Base-by-base conservation (phyloP, 106 monocot species). In the Phalaenopsis equestris region DNA sequence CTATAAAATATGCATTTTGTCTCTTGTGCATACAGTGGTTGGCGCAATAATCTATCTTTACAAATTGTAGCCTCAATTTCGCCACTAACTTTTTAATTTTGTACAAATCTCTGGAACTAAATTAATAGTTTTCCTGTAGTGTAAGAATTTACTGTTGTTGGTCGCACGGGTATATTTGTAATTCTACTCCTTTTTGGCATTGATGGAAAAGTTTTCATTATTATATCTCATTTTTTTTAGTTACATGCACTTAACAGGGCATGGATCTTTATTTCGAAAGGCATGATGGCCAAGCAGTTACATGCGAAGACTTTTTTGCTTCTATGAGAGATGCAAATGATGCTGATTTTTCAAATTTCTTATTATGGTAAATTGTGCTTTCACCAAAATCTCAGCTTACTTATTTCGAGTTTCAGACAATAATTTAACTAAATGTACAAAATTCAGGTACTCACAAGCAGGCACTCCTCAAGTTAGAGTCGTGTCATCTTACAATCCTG, bases 211-310 rank as follows among this genome's bases (percentile, higher is more conserved):
- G 12, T 52, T 52, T 52, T 52, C 52, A 52, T 52, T 52, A 52
- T 52, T 52, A 39, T 10, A 30, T 37, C 7, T 9, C 10, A 39
- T 70, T 37, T 70, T 11, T 37, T 39, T 70, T 68, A 30, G 30
- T 68, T 39, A 8, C 14, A 39, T 74, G 19, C 12, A 48, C 10
- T 76, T 49, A 74, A 48, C 80, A 99, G 98, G 98, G 98, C 42
- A 99, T 99, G 98, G 93, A 99, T 91, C 95, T 99, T 49, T 99
- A 95, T 80, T 99, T 99, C 77, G 78, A 95, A 86, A 99, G 98
- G 83, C 98, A 99, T 79, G 98, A 99, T 86, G 98, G 98, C 70
- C 98, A 99, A 87, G 98, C 98, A 24, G 98, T 99, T 30, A 95
- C 98, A 41, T 99, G 98, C 79, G 98, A 99, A 88, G 95, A 99